Percentiles rank a stretch among this genome's conserved stretches.
Evolutionary conservation across 805 yeast species (phyloP).

Genomic region (Suhomyces prunicola): DNA sequence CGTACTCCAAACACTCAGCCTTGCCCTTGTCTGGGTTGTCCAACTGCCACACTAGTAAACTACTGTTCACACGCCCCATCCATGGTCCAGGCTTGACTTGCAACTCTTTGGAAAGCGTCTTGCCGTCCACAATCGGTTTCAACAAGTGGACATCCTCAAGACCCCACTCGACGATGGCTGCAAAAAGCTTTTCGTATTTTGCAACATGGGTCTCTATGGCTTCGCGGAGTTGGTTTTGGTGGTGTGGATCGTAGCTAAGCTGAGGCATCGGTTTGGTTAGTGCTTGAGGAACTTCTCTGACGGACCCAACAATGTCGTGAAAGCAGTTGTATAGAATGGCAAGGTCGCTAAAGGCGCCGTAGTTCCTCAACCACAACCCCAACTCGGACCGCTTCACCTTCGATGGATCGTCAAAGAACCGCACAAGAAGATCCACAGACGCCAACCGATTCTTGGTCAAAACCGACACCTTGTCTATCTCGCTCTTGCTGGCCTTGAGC

Average conservation of each 20-base stretch:
- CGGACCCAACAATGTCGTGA: conserved; percentile 22
- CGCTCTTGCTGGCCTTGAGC: conserved; percentile 57
- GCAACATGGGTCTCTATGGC: conserved; percentile 10
- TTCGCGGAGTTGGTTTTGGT: not conserved
- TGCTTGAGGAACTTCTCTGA: not conserved
- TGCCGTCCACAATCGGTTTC: conserved; percentile 76
- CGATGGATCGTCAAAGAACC: conserved; percentile 11
- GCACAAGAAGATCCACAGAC: conserved; percentile 22
- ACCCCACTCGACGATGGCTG: conserved; percentile 26
- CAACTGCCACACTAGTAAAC: conserved; percentile 70
- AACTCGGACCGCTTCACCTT: conserved; percentile 48
- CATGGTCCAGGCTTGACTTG: conserved; percentile 80
- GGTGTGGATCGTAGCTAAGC: not conserved
- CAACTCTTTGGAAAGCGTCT: conserved; percentile 51
- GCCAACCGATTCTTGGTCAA: conserved; percentile 30
- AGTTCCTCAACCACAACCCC: conserved; percentile 57
- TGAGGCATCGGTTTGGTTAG: conserved; percentile 7
- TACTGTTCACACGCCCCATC: conserved; percentile 59
- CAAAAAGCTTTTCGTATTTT: conserved; percentile 31
- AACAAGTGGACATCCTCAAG: conserved; percentile 46
- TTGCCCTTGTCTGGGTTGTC: conserved; percentile 58
- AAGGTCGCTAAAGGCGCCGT: conserved; percentile 50
- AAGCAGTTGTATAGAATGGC: conserved; percentile 38
- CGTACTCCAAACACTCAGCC: conserved; percentile 53
- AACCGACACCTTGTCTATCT: conserved; percentile 48